Base-by-base conservation (phyloP, 2,329 filamentous ascomycete genomes). In the Aspergillus persii region DNA sequence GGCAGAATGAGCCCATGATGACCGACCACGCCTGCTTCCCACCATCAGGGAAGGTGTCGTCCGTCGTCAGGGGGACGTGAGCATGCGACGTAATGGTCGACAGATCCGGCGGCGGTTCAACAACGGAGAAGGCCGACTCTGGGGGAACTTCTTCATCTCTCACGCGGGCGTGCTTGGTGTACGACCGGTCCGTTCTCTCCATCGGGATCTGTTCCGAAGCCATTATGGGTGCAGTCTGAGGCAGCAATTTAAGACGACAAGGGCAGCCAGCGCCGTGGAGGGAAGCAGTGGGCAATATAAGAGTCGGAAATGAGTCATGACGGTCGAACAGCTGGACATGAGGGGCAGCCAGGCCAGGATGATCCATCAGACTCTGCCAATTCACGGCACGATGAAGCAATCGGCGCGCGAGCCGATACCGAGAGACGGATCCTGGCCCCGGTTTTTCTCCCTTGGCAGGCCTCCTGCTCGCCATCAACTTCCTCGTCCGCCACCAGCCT, bases 11-110 rank as follows among this genome's bases (percentile, higher is more conserved):
- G 1, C 75, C 75, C 2, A 70, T 31, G 0, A 78, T 66, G 8
- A 75, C 74, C 7, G 74, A 66, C 73, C 74, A 77, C 23, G 75
- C 74, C 15, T 68, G 64, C 0, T 66, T 61, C 0, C 74, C 74
- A 4, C 74, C 74, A 53, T 77, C 73, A 2, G 72, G 73, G 47
- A 72, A 74, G 9, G 30, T 54, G 18, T 64, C 55, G 9, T 59
- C 27, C 8, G 27, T 33, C 18, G n/a, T 27, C 44, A 23, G 18
- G 9, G 18, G 44, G 8, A 47, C 11, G 12, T 47, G 44, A 26
- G 44, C 12, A 12, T 47, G 44, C 7, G 18, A 23, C 8, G 44
- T 27, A 23, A 47, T 47, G 6, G 18, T 47, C 12, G 44, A 47
- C 44, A 47, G 18, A 8, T 27, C 18, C 12, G 44, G 44, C 18